phyloP scores from a whole-genome alignment of 1,139 yeast genomes.

The Pichia sp. region DNA sequence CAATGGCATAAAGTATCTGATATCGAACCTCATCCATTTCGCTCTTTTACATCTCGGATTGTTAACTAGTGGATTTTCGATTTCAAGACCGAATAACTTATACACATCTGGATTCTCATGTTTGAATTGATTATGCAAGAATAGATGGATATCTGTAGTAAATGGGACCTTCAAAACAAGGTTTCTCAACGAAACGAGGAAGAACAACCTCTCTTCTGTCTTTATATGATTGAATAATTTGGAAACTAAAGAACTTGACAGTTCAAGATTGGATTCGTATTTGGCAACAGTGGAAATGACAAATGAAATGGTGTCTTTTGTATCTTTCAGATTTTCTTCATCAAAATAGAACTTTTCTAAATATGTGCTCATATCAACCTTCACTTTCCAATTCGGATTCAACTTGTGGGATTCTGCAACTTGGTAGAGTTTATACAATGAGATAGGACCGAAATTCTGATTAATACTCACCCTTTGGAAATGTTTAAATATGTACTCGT shows the following conservation, averaged over 20 bases:
- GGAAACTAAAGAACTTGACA: neutral
- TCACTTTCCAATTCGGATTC: slow-evolving; percentile 5
- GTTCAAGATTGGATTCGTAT: slow-evolving; percentile 9
- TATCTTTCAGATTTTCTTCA: neutral
- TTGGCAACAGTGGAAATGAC: neutral
- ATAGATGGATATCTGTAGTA: slow-evolving; percentile 1
- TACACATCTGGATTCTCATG: slow-evolving; percentile 1
- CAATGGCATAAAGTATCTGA: slow-evolving; percentile 11
- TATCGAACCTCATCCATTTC: slow-evolving; percentile 15
- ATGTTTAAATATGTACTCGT: neutral
- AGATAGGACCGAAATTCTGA: neutral
- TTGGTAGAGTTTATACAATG: slow-evolving; percentile 8
- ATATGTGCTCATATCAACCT: slow-evolving; percentile 3
- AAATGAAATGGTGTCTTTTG: neutral
- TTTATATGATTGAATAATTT: slow-evolving; percentile 1
- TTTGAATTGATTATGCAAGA: slow-evolving; percentile 1
- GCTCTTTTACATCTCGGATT: slow-evolving; percentile 1
- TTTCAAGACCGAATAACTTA: slow-evolving; percentile 9
- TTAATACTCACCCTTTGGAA: slow-evolving; percentile 4
- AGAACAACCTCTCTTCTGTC: slow-evolving; percentile 1
- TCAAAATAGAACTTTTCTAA: neutral
- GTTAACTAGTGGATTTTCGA: neutral
- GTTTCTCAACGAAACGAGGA: slow-evolving; percentile 5
- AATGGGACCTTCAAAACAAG: slow-evolving; percentile 4
- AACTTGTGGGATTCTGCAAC: slow-evolving; percentile 3